Evolutionary conservation across 2,329 filamentous ascomycete species (phyloP), one percentile per base, ranked within the genome.

Genomic region (Cladosporium sp.): DNA sequence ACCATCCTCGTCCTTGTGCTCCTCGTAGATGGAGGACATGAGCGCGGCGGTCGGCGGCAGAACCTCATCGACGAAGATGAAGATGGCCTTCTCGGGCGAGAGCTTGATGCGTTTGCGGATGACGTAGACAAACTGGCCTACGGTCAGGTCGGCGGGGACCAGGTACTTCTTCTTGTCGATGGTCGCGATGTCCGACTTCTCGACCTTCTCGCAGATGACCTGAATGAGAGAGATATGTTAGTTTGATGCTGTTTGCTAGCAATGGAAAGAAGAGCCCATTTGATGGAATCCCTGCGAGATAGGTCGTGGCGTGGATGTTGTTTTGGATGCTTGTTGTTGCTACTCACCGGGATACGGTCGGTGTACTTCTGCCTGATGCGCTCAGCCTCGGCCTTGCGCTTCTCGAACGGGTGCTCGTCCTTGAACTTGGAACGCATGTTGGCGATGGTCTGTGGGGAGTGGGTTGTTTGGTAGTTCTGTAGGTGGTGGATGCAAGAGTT

Each of bases 141-240:
- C 93, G 56, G 93, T 98, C 68, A 98, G 83, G 69, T 98, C 93
- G 62, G 93, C 90, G 12, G 93, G 93, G 22, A 98, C 93, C 42
- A 98, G 82, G 69, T 98, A 98, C 78, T 98, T 98, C 84, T 98
- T 98, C 85, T 98, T 98, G 77, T 98, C 93, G 80, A 98, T 98
- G 61, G 93, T 97, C 54, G 93, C 93, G 64, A 98, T 98, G 70
- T 98, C 93, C 55, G 88, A 94, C 78, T 96, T 97, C 77, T 98
- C 93, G 62, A 97, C 92, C 79, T 97, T 97, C 75, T 97, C 93
- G 79, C 93, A 98, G 71, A 98, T 98, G 57, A 98, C 92, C 91
- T 95, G 63, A 53, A 61, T 25, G 36, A 8, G 19, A 29, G 35
- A 38, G 33, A 11, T 18, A 22, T 27, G 36, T 48, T 19, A 48